phyloP scores from a whole-genome alignment of 805 yeast species.

The Saturnispora galanensis region DNA sequence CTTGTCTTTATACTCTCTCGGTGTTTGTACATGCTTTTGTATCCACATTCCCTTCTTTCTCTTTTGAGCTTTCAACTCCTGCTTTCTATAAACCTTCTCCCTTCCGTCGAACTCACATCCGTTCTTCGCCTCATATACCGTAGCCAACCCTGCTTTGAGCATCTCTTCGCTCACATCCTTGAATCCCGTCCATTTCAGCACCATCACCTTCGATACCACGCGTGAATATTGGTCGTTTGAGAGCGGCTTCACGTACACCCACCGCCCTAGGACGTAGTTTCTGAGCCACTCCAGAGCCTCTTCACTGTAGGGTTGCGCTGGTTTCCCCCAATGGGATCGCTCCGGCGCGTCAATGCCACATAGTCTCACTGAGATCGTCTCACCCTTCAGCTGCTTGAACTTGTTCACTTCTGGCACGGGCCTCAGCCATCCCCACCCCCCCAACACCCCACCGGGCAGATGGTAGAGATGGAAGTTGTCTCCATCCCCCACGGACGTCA shows the following conservation, averaged over 20 bases:
- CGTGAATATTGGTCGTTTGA: conserved; percentile 83
- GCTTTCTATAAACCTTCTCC: conserved; percentile 46
- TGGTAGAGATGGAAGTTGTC: conserved; percentile 91
- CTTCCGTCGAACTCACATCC: conserved; percentile 83
- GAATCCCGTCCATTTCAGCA: conserved; percentile 55
- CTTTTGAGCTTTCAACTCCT: conserved; percentile 52
- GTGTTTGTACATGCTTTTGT: conserved; percentile 42
- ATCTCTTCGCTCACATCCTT: conserved; percentile 81
- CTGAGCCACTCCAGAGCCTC: conserved; percentile 80
- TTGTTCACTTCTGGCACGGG: conserved; percentile 45
- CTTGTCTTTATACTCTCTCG: conserved; percentile 65
- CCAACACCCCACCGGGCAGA: conserved; percentile 79
- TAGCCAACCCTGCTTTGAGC: conserved; percentile 74
- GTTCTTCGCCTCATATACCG: conserved; percentile 74
- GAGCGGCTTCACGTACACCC: conserved; percentile 68
- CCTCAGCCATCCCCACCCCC: conserved; percentile 94
- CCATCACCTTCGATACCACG: conserved; percentile 67
- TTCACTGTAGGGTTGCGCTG: conserved; percentile 78
- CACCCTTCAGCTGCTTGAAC: conserved; percentile 38
- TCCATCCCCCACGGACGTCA: conserved; percentile 89
- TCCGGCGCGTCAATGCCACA: conserved; percentile 98
- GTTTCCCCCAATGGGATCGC: conserved; percentile 85
- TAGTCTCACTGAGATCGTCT: conserved; percentile 72
- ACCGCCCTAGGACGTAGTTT: conserved; percentile 50
- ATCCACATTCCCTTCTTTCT: conserved; percentile 64